phyloP scores from a whole-genome alignment of 495 filamentous ascomycete genomes.

The Ascodesmis nigricans region DNA sequence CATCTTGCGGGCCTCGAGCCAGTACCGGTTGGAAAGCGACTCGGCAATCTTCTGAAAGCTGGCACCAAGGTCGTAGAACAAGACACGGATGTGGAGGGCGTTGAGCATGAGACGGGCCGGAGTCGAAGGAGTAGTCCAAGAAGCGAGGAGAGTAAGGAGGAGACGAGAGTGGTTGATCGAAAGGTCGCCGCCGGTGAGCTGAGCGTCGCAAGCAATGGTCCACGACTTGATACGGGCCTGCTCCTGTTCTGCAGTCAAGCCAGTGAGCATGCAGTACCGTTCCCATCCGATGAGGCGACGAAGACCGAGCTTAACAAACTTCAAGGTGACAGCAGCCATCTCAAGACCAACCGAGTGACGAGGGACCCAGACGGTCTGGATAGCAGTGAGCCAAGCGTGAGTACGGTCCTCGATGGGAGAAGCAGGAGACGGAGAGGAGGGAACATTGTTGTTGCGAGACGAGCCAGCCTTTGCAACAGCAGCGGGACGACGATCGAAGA shows the following conservation, averaged over 20 bases:
- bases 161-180: constrained; percentile 76
- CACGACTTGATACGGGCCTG: constrained; percentile 73
- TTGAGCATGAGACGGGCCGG: constrained; percentile 77
- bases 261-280: constrained; percentile 53
- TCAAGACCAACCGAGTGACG: constrained; percentile 68
- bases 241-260: constrained; percentile 68
- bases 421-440: constrained; percentile 43
- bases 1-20: constrained; percentile 53
- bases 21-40: constrained; percentile 48
- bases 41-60: constrained; percentile 41
- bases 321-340: constrained; percentile 53
- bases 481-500: constrained; percentile 36
- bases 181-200: constrained; percentile 78
- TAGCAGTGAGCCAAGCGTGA: constrained; percentile 82
- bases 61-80: constrained; percentile 55
- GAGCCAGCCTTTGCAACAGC: constrained; percentile 24
- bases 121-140: constrained; percentile 65
- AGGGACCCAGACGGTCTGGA: constrained; percentile 88
- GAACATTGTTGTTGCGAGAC: constrained; percentile 23
- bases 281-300: constrained; percentile 55
- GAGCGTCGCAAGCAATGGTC: constrained; percentile 85
- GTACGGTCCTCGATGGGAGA: constrained; percentile 69
- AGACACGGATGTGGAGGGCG: constrained; percentile 69
- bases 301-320: constrained; percentile 60
- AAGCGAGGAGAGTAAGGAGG: constrained; percentile 69